Base-by-base conservation (phyloP, 805 yeast species). In the Sporopachydermia quercuum region DNA sequence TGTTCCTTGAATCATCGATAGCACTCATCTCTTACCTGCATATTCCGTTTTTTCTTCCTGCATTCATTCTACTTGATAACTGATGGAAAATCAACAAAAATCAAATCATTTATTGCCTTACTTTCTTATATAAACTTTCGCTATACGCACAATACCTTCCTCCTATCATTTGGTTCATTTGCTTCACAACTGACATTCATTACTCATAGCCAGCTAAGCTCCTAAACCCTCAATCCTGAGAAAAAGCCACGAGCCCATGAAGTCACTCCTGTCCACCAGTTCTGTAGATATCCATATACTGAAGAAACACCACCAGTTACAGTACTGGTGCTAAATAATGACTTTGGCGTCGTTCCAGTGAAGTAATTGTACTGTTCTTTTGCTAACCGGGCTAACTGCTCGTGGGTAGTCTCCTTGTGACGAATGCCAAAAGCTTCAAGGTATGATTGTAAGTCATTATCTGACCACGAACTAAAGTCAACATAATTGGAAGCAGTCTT, bases 381-480 rank as follows among this genome's bases (percentile, higher is more conserved):
- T 8, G 30, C 30, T n/a, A 23, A 8, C 8, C 30, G 30, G 13
- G n/a, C 30, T n/a, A 23, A 8, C n/a, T 23, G 30, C n/a, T 23
- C 30, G 8, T n/a, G 8, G 8, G 30, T 23, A 23, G 30, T 23
- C n/a, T 23, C 30, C 30, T 23, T 23, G 30, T 23, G 30, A 8
- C n/a, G 8, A 23, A 23, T 52, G 18, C 68, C 69, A 49, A 70
- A 73, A 34, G 58, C 50, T 41, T 61, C 54, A 23, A 78, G 54
- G 73, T 81, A 77, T 43, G 66, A 68, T 47, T 63, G 58, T 43
- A 77, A 54, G 47, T 76, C 80, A 3, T 65, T 58, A 17, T 68
- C 61, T 3, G 73, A 55, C 79, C 79, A 74, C 14, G 62, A 54
- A 23, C 13, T 8, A 23, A 23, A 23, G n/a, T 23, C 30, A 8